Conservation (phyloP, 371 early-diverging fungal species). For the Gilbertella persicaria region DNA sequence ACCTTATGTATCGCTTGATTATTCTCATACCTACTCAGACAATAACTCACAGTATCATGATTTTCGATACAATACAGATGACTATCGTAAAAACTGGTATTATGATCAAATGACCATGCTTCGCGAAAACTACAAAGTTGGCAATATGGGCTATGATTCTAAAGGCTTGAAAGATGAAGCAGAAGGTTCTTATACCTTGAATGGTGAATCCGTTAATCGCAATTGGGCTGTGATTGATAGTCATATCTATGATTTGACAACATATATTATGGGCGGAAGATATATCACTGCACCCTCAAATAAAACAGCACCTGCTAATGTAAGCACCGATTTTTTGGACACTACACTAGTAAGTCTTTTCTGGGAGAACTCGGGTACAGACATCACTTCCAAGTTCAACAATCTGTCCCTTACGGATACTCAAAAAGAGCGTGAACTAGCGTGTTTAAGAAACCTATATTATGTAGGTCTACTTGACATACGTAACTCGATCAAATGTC, state of each 20-base stretch:
- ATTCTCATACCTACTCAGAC: slow-evolving; percentile 36
- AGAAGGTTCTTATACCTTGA: slow-evolving; percentile 18
- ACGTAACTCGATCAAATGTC: slow-evolving; percentile 73
- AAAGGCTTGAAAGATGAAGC: slow-evolving; percentile 35
- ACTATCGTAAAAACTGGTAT: slow-evolving; percentile 51
- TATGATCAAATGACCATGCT: slow-evolving; percentile 46
- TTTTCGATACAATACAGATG: slow-evolving; percentile 28
- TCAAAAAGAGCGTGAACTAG: slow-evolving; percentile 29
- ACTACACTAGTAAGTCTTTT: slow-evolving; percentile 55
- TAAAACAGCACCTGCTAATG: slow-evolving; percentile 26
- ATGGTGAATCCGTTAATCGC: slow-evolving; percentile 34
- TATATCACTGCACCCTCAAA: slow-evolving; percentile 21
- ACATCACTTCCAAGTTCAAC: slow-evolving; percentile 59
- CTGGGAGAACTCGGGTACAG: slow-evolving; percentile 52
- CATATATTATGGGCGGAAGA: slow-evolving; percentile 53
- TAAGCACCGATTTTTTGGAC: slow-evolving; percentile 43
- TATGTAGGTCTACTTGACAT: slow-evolving; percentile 82
- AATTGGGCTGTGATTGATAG: slow-evolving; percentile 61
- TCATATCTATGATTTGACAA: slow-evolving; percentile 62
- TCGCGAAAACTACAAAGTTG: slow-evolving; percentile 50
- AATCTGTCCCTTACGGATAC: slow-evolving; percentile 19
- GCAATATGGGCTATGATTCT: slow-evolving; percentile 37
- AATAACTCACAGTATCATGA: slow-evolving; percentile 44
- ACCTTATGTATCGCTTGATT: slow-evolving; percentile 35
- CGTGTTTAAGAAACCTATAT: slow-evolving; percentile 75